Evolutionary conservation across 441 rosid species (phyloP).

Genomic region (Euphorbia schlechtendalii): DNA sequence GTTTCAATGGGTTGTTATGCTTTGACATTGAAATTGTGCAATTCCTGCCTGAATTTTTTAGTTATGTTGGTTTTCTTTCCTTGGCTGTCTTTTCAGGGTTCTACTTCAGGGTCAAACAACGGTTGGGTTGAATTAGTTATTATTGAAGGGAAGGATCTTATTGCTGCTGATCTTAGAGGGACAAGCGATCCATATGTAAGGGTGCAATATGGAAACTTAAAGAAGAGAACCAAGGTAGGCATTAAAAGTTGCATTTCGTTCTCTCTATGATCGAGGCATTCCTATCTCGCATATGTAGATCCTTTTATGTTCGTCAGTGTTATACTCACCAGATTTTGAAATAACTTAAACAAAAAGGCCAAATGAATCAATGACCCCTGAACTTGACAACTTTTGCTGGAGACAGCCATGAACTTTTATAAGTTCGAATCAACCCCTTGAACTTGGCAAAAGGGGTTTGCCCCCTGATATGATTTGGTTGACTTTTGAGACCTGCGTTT

Average conservation of each 20-base stretch:
- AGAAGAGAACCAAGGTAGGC: constrained; percentile 82
- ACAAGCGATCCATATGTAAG: constrained; percentile 97
- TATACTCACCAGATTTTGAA: background rate
- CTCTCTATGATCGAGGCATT: background rate
- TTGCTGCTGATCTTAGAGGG: constrained; percentile 93
- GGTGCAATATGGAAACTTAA: constrained; percentile 78
- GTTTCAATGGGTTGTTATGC: constrained; percentile 2
- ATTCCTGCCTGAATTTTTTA: background rate
- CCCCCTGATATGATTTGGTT: too few relatives aligned
- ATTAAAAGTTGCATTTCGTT: background rate
- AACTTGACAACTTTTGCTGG: too few relatives aligned
- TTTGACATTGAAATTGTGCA: background rate
- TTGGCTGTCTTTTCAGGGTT: constrained; percentile 30
- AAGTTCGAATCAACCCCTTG: too few relatives aligned
- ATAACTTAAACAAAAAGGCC: too few relatives aligned
- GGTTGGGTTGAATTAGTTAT: constrained; percentile 88
- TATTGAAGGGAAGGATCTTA: constrained; percentile 77
- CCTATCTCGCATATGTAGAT: background rate
- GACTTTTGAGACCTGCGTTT: too few relatives aligned
- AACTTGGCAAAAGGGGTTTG: too few relatives aligned
- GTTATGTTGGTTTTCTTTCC: constrained; percentile 6
- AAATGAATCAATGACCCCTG: too few relatives aligned
- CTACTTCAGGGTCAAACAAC: constrained; percentile 31
- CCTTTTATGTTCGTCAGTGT: background rate
- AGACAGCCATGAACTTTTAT: too few relatives aligned